phyloP scores from a whole-genome alignment of 106 monocot genomes.

The Hemerocallis citrina region DNA sequence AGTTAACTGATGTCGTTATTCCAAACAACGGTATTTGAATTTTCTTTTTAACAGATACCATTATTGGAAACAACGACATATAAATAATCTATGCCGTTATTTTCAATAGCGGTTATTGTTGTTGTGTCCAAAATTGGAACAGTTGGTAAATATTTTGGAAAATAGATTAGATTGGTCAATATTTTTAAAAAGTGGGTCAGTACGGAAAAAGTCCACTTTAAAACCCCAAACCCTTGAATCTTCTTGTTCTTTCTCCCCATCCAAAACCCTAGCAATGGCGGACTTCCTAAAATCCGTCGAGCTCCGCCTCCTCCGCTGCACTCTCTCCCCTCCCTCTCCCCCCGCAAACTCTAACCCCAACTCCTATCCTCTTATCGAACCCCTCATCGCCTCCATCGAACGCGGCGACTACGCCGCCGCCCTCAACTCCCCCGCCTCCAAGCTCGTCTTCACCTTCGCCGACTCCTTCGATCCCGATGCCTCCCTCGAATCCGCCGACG shows the following conservation, averaged over 20 bases:
- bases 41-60: too few species aligned
- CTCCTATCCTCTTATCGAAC: conserved; percentile 23
- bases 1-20: too few species aligned
- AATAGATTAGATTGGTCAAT: too few species aligned
- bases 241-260: not conserved
- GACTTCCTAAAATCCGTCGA: conserved; percentile 43
- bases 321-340: conserved; percentile 15
- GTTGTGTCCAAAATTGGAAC: too few species aligned
- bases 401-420: conserved; percentile 53
- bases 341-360: not conserved
- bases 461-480: conserved; percentile 42
- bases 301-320: conserved; percentile 92
- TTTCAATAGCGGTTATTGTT: too few species aligned
- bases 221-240: not conserved
- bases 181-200: too few species aligned
- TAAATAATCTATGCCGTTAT: too few species aligned
- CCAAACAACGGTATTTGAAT: too few species aligned
- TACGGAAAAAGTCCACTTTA: too few species aligned
- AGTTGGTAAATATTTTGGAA: too few species aligned
- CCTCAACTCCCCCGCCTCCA: conserved; percentile 36
- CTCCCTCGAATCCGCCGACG: conserved; percentile 30
- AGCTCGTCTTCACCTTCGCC: conserved; percentile 33
- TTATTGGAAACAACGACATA: too few species aligned
- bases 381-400: conserved; percentile 53
- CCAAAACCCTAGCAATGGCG: conserved; percentile 6